Percentiles rank a stretch among this genome's conserved stretches.
Evolutionary conservation across 2,329 filamentous ascomycete genomes (phyloP).

Genomic region (Aspergillus felis): DNA sequence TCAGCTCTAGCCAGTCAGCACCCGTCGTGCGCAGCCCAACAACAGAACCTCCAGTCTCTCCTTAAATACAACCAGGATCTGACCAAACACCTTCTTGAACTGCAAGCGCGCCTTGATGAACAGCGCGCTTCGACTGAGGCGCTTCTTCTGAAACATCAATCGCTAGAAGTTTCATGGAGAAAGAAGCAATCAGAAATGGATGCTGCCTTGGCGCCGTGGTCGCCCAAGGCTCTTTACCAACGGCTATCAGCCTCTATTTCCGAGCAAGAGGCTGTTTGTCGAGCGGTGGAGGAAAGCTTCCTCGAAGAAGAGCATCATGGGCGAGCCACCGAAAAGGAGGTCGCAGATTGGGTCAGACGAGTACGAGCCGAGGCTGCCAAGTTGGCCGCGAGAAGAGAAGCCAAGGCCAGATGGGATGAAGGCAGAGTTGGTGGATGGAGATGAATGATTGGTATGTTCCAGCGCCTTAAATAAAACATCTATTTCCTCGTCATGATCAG

Average conservation of each 20-base stretch:
- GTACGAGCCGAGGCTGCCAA: slow-evolving; percentile 76
- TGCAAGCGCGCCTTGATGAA: slow-evolving; percentile 46
- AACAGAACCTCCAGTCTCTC: slow-evolving; percentile 60
- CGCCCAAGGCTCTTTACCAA: slow-evolving; percentile 81
- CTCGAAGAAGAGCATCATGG: slow-evolving; percentile 58
- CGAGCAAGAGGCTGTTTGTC: slow-evolving; percentile 78
- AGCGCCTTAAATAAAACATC: neutral
- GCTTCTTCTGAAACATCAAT: slow-evolving; percentile 75
- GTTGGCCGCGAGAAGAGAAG: slow-evolving; percentile 76
- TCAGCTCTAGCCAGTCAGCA: slow-evolving; percentile 73
- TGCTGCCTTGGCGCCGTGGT: slow-evolving; percentile 75
- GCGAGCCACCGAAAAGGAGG: slow-evolving; percentile 72
- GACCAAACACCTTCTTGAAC: slow-evolving; percentile 46
- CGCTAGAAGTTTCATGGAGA: slow-evolving; percentile 87
- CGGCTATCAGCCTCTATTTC: slow-evolving; percentile 69
- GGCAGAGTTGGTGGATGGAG: slow-evolving; percentile 93
- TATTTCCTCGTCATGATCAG: neutral
- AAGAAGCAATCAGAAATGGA: slow-evolving; percentile 89
- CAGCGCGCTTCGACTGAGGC: slow-evolving; percentile 69
- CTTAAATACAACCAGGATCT: slow-evolving; percentile 70
- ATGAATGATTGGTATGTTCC: slow-evolving; percentile 40
- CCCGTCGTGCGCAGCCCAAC: slow-evolving; percentile 64
- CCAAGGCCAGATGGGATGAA: slow-evolving; percentile 93
- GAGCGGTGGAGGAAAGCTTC: slow-evolving; percentile 88
- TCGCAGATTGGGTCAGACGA: slow-evolving; percentile 75